phyloP scores from a whole-genome alignment of 2,329 filamentous ascomycete genomes.

The Fusarium bulbicola region DNA sequence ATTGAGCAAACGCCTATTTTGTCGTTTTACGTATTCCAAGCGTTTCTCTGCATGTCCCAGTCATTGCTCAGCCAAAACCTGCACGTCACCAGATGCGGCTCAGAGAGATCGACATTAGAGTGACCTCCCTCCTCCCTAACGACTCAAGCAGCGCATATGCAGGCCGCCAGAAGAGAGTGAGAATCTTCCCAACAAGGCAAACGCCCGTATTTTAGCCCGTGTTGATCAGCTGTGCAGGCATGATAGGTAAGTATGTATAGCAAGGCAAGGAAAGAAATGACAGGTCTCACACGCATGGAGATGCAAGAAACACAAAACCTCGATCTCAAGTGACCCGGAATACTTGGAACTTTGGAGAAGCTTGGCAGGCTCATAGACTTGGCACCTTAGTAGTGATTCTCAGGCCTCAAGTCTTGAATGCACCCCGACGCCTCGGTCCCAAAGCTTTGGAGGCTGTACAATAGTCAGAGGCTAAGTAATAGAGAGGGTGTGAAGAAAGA shows the following conservation, averaged over 20 bases:
- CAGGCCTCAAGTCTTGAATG: neutral
- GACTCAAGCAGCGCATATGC: constrained; percentile 18
- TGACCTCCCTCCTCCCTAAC: neutral
- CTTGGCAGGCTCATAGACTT: neutral
- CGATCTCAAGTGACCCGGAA: neutral
- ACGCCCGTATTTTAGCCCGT: neutral
- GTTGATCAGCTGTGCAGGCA: constrained; percentile 20
- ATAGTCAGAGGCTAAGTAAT: neutral
- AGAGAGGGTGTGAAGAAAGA: constrained; percentile 14
- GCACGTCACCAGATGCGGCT: constrained; percentile 27
- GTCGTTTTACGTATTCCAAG: neutral
- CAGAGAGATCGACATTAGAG: constrained; percentile 15
- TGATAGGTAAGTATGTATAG: neutral
- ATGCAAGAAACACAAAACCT: neutral
- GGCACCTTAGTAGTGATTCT: neutral
- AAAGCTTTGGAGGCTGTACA: neutral
- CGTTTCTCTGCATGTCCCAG: neutral
- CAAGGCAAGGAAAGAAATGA: neutral
- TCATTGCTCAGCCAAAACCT: neutral
- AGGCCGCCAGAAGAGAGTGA: constrained; percentile 14
- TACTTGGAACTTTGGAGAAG: neutral
- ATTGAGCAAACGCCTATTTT: neutral
- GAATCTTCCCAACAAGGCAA: neutral
- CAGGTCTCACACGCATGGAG: neutral
- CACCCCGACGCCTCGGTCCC: neutral